Evolutionary conservation across 495 filamentous ascomycete species (phyloP).

Genomic region (Viridothelium virens): DNA sequence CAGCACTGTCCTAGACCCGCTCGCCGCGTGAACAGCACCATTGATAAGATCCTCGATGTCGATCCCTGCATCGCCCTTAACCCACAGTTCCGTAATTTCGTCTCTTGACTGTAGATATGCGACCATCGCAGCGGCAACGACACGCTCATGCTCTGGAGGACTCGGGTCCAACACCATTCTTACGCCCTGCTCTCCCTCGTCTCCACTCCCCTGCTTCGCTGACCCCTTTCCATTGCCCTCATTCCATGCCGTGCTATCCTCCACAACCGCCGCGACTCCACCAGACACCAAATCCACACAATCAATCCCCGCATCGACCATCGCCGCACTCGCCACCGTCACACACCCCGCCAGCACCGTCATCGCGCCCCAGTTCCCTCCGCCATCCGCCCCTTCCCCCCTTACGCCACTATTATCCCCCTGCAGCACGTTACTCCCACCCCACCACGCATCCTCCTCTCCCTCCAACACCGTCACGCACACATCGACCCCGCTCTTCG

Average conservation of each 20-base stretch:
- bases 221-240: slow-evolving; percentile 24
- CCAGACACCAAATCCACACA: slow-evolving; percentile 86
- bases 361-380: slow-evolving; percentile 67
- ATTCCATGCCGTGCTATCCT: slow-evolving; percentile 28
- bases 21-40: slow-evolving; percentile 56
- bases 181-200: slow-evolving; percentile 14
- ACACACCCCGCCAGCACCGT: slow-evolving; percentile 86
- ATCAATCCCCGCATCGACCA: slow-evolving; percentile 92
- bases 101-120: slow-evolving; percentile 81
- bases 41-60: slow-evolving; percentile 51
- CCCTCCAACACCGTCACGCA: slow-evolving; percentile 89
- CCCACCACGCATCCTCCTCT: slow-evolving; percentile 32
- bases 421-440: neutral
- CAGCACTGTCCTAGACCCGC: slow-evolving; percentile 51
- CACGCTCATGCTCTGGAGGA: slow-evolving; percentile 67
- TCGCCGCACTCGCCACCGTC: slow-evolving; percentile 88
- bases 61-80: slow-evolving; percentile 62
- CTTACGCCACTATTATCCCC: neutral
- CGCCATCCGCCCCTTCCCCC: slow-evolving; percentile 12
- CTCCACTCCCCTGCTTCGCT: slow-evolving; percentile 24
- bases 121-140: slow-evolving; percentile 78
- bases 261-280: slow-evolving; percentile 76
- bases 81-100: slow-evolving; percentile 90
- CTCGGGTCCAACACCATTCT: slow-evolving; percentile 71
- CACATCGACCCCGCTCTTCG: slow-evolving; percentile 90